These are phyloP conservation scores for Spinellus fusiger DNA, from an alignment of 192 early-diverging fungal species.

Conservation along the genomic window DNA sequence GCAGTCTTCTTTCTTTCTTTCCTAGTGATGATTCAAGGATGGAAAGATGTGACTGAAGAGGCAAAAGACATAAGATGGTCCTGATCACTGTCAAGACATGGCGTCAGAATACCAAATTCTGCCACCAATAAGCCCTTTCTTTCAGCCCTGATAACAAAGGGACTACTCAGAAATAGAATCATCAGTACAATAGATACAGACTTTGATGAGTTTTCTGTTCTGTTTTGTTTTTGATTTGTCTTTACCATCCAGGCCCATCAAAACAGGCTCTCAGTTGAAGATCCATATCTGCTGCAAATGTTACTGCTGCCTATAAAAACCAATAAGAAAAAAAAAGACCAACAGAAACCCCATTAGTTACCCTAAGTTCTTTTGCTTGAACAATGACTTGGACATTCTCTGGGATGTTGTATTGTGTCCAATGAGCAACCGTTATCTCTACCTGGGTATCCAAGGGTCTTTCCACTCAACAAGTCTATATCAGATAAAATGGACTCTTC, in stretches of 20 bases:
- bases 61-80: neutral
- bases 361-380: neutral
- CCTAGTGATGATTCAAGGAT: no score
- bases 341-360: neutral
- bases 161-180: neutral
- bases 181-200: neutral
- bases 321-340: neutral
- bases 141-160: neutral
- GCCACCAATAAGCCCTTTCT: neutral
- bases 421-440: neutral
- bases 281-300: neutral
- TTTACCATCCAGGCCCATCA: neutral
- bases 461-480: neutral
- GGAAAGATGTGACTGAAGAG: conserved; percentile 4
- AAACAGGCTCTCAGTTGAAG: neutral
- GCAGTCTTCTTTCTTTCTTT: no score
- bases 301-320: neutral
- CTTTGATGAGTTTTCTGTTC: neutral
- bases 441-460: neutral
- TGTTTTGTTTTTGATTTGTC: neutral
- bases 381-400: neutral
- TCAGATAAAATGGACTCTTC: neutral
- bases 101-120: neutral
- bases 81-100: neutral
- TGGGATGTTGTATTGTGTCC: neutral